Percentiles rank a stretch among this genome's conserved stretches.
These are phyloP conservation scores for Calocera cornea DNA, from an alignment of 768 basidiomycete genomes.

Conservation along the genomic window DNA sequence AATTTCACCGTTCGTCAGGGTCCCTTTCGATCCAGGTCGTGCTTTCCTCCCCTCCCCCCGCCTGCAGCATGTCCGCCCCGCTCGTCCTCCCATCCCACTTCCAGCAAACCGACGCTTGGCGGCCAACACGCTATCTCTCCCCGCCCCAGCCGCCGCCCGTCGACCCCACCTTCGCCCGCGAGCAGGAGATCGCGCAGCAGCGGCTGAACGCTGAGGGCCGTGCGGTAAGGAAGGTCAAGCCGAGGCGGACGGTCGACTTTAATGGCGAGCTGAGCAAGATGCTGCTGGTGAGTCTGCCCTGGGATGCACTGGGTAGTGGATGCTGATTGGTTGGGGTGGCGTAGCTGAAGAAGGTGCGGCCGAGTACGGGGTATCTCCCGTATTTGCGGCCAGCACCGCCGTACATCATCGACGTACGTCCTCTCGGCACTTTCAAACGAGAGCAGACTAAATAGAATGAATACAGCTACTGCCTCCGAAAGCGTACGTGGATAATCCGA, in stretches of 20 bases:
- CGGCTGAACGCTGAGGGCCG: constrained; percentile 56
- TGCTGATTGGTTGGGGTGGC: constrained; percentile 4
- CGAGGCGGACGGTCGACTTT: constrained; percentile 89
- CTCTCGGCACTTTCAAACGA: constrained; percentile 22
- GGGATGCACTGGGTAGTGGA: neutral
- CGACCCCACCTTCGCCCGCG: constrained; percentile 61
- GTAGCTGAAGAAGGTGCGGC: constrained; percentile 63
- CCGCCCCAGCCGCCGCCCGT: constrained; percentile 56
- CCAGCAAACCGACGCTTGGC: constrained; percentile 36
- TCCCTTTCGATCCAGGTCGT: neutral
- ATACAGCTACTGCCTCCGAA: constrained; percentile 79
- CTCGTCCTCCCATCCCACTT: neutral
- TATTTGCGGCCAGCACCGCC: constrained; percentile 73
- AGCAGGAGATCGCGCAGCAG: constrained; percentile 65
- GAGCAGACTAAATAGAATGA: constrained; percentile 12
- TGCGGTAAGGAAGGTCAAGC: constrained; percentile 78
- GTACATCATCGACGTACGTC: constrained; percentile 70
- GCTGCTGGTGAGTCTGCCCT: constrained; percentile 48
- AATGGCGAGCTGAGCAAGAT: constrained; percentile 78
- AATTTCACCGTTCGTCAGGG: neutral
- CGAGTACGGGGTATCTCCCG: constrained; percentile 61
- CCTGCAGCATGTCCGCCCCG: neutral
- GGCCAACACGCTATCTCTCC: constrained; percentile 52
- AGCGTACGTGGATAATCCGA: constrained; percentile 81
- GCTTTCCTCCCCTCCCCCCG: neutral